Evolutionary conservation across 1,139 yeast species (phyloP).

Genomic region (Blastobotrys illinoisensis): DNA sequence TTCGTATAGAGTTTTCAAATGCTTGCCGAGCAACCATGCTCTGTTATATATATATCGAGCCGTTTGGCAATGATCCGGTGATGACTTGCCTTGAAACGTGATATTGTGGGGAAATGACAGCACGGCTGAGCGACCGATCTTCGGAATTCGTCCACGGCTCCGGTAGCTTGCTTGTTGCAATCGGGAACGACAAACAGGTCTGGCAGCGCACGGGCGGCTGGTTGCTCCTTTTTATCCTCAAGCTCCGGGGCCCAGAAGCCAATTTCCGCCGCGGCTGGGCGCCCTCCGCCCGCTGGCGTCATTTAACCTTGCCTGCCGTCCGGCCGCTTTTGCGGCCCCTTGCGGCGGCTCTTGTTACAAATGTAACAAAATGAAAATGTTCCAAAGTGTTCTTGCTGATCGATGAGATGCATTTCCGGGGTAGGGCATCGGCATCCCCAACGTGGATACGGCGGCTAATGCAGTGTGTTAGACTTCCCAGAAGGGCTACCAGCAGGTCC

Average conservation of each 20-base stretch:
- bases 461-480: not conserved
- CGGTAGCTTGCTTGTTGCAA: not conserved
- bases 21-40: not conserved
- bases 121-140: not conserved
- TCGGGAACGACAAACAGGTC: not conserved
- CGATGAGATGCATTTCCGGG: not conserved
- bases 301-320: not conserved
- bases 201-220: not conserved
- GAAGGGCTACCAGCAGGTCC: too few relatives aligned
- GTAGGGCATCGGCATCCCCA: not conserved
- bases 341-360: not conserved
- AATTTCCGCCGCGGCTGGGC: too few relatives aligned
- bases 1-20: not conserved
- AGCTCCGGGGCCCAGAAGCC: not conserved
- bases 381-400: not conserved
- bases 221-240: not conserved
- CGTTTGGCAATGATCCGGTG: not conserved
- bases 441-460: not conserved
- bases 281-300: not conserved
- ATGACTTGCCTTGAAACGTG: not conserved
- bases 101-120: not conserved
- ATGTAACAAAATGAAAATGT: not conserved
- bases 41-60: not conserved
- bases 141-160: not conserved
- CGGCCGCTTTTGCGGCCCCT: not conserved